Evolutionary conservation across 345 rosid genomes (phyloP).

Genomic region (Cardamine resedifolia): DNA sequence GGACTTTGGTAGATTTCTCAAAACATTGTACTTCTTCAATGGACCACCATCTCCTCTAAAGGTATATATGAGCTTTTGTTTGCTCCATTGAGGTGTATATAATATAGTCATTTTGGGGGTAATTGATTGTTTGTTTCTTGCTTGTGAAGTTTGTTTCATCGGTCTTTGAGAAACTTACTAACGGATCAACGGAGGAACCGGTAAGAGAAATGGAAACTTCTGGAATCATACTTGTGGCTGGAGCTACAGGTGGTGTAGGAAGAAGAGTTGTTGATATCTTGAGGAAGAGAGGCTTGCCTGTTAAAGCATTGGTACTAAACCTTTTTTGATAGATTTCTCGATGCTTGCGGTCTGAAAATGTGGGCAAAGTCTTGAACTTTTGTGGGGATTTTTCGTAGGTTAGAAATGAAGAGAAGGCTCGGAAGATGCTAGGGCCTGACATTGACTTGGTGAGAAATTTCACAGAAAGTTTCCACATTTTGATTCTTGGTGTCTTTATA

Average conservation of each 20-base stretch:
- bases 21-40: conserved; percentile 79
- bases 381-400: conserved; percentile 46
- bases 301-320: conserved; percentile 64
- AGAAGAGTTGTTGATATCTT: conserved; percentile 74
- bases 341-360: not conserved
- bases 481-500: not conserved
- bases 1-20: conserved; percentile 89
- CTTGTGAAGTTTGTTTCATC: conserved; percentile 62
- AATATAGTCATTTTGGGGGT: not conserved
- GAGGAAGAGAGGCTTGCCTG: conserved; percentile 64
- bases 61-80: conserved; percentile 41
- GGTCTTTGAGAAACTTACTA: conserved; percentile 58
- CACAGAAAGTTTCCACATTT: not conserved
- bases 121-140: conserved; percentile 28
- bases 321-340: not conserved
- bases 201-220: conserved; percentile 52
- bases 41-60: conserved; percentile 81
- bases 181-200: conserved; percentile 49
- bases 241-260: conserved; percentile 98
- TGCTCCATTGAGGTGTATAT: not conserved
- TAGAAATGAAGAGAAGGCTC: conserved; percentile 87
- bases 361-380: not conserved
- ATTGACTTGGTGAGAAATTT: conserved; percentile 63
- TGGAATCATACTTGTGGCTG: conserved; percentile 71
- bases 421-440: conserved; percentile 73